Conservation (phyloP, 2,329 filamentous ascomycete species). For the Ilyonectria destructans region DNA sequence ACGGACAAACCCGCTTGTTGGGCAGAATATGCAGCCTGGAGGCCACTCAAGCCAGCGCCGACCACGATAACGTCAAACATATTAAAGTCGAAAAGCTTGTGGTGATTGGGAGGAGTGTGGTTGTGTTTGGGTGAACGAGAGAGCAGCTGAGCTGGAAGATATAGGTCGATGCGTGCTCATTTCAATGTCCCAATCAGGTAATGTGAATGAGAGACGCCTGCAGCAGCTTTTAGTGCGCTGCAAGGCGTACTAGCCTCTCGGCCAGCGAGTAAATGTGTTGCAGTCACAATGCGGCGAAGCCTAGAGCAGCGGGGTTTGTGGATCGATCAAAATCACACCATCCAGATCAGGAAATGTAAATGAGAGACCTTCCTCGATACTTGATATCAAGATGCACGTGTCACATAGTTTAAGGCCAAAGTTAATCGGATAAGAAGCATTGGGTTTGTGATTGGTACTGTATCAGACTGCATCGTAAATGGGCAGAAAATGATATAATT, state of each 20-base stretch:
- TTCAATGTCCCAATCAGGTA: background rate
- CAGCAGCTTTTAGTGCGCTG: background rate
- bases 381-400: background rate
- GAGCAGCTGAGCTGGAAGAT: background rate
- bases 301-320: background rate
- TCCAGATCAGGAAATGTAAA: constrained; percentile 11
- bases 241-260: background rate
- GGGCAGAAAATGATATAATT: background rate
- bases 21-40: constrained; percentile 56
- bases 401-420: background rate
- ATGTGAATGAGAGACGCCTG: constrained; percentile 5
- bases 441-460: background rate
- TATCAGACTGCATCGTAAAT: background rate
- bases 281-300: background rate
- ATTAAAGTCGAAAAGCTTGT: background rate
- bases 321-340: background rate
- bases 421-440: background rate
- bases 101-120: background rate
- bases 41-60: constrained; percentile 62
- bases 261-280: too few species aligned
- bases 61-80: constrained; percentile 57
- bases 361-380: background rate
- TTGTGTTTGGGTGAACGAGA: background rate
- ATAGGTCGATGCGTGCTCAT: background rate
- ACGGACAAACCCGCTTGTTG: constrained; percentile 56